Percentiles rank a stretch among this genome's conserved stretches.
Evolutionary conservation across 75 land plant genomes (phyloP).

Genomic region (Picea sitchensis): DNA sequence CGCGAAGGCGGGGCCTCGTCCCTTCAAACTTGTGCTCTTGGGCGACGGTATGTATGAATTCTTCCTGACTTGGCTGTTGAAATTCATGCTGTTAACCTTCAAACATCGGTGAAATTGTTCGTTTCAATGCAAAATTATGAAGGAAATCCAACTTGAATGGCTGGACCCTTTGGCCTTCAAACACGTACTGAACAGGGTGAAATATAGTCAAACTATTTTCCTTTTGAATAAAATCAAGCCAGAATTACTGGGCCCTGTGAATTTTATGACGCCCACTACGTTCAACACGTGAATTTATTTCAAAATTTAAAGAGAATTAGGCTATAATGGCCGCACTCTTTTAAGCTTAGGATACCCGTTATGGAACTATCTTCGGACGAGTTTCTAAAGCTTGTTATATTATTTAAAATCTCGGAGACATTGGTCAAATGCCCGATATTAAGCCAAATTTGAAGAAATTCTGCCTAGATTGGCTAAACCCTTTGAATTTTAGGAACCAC

Average conservation of each 20-base stretch:
- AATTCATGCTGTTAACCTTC: not conserved
- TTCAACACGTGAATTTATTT: no score
- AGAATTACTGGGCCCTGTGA: not conserved
- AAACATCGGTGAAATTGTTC: not conserved
- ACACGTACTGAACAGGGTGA: not conserved
- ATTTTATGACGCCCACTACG: not conserved
- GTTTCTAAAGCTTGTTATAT: no score
- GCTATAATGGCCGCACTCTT: no score
- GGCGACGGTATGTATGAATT: constrained; percentile 32
- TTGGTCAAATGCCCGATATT: no score
- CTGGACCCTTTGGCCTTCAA: not conserved
- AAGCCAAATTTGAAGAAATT: no score
- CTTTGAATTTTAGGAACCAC: no score
- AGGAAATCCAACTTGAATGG: not conserved
- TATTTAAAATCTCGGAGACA: no score
- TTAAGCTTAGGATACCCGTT: no score
- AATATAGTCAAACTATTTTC: no score
- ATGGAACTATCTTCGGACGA: no score
- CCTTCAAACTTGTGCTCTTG: constrained; percentile 47
- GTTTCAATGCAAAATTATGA: not conserved
- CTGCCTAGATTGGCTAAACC: no score
- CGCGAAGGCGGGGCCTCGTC: not conserved
- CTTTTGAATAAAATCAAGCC: not conserved
- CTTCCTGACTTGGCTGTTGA: not conserved
- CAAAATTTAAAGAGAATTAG: no score